Base-by-base conservation (phyloP, 441 rosid species). In the Hypseocharis bilobata region DNA sequence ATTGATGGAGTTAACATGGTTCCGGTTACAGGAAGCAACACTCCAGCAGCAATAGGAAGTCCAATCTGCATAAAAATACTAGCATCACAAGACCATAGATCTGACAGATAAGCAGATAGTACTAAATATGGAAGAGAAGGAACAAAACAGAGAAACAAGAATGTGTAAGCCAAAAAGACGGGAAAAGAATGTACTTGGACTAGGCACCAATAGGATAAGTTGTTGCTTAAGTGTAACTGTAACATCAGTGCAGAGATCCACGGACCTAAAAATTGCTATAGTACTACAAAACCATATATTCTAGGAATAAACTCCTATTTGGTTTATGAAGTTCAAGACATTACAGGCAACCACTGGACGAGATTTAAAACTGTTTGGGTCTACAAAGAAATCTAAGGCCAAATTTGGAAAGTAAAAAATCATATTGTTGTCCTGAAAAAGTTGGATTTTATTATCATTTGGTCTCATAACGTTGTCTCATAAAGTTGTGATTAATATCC, bases 1-100 rank as follows among this genome's bases (percentile, higher is more conserved):
- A 93, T 93, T 42, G 96, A 90, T 62, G 98, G 98, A 58, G 96
- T 93, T 71, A 93, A 80, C 74, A 88, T 86, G 42, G 92, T 87
- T 64, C 98, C 97, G 0, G 92, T 87, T 25, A 86, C 6, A 6
- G 98, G 98, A 36, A 93, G 78, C 73, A 93, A 72, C 80, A 84
- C 74, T 54, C 97, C 97, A 3, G 98, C 98, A 17, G 97, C 97
- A 42, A 93, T 80, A 0, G 98, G 96, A 77, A 93, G 82, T 44
- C 98, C 98, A 23, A 90, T 83, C 98, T 89, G 72, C 32, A 60
- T 22, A 55, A 4, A 8, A n/a, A 49, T 14, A 29, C 16, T n/a
- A 49, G 44, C 49, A 59, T 5, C 36, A 19, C 32, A 17, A 55
- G 30, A 20, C 4, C 7, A 45, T 52, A 22, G 10, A 52, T 23